Evolutionary conservation across 2,329 filamentous ascomycete genomes (phyloP).

Genomic region (Pyricularia grisea): DNA sequence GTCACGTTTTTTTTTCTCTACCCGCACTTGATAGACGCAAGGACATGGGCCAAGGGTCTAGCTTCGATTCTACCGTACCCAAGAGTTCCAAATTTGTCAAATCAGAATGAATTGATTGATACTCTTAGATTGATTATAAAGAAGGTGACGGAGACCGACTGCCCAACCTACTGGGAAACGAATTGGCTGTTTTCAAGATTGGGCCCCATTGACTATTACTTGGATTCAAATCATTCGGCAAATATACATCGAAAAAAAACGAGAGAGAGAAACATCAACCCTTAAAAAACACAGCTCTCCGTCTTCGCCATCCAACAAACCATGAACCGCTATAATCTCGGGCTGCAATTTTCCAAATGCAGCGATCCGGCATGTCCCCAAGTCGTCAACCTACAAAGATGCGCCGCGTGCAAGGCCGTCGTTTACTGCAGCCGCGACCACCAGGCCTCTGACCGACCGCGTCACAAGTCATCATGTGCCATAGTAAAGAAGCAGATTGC

Average conservation of each 20-base stretch:
- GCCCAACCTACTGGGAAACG: too few relatives aligned
- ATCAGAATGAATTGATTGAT: too few relatives aligned
- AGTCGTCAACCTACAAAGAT: slow-evolving; percentile 10
- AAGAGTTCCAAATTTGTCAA: too few relatives aligned
- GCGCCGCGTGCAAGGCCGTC: slow-evolving; percentile 10
- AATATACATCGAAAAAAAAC: neutral
- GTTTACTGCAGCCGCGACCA: slow-evolving; percentile 13
- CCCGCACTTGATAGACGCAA: neutral
- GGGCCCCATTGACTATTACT: too few relatives aligned
- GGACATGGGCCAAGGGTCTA: neutral
- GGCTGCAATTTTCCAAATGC: neutral
- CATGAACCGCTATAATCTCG: neutral
- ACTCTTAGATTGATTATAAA: too few relatives aligned
- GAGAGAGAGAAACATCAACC: neutral
- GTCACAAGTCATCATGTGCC: slow-evolving; percentile 11
- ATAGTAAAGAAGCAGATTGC: slow-evolving; percentile 4
- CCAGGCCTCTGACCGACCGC: slow-evolving; percentile 10
- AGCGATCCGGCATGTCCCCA: slow-evolving; percentile 3
- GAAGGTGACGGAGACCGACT: too few relatives aligned
- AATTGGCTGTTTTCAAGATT: too few relatives aligned
- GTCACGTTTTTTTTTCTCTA: neutral
- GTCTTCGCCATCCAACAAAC: neutral
- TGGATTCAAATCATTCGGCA: neutral
- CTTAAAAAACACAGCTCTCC: too few relatives aligned
- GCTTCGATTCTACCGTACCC: too few relatives aligned